Evolutionary conservation across 140 eudicot species (phyloP), one percentile per base, ranked within the genome.

Genomic region (Oenanthe javanica): DNA sequence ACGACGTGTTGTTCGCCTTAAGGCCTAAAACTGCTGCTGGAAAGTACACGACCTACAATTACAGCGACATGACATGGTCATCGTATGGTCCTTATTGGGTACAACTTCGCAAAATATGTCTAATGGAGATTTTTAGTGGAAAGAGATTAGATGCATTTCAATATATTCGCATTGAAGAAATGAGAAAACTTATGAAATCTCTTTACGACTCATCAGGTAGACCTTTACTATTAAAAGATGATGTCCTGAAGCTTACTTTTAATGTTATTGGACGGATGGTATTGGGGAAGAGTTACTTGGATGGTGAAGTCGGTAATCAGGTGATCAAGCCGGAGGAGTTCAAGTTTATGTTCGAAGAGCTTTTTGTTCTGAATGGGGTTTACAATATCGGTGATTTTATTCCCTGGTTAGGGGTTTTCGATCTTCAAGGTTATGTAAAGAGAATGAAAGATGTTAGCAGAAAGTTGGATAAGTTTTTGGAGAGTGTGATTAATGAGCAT

Each of bases 21-120:
- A 84, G 98, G 46, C 98, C 97, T 4, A 87, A 90, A 86, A 90
- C 96, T 0, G 93, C 98, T 0, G 97, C 98, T 42, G 97, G 96
- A 0, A 94, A 92, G 21, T 81, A 87, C 89, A 94, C 97, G 1
- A 94, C 96, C 13, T 92, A 92, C 46, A 92, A 94, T 25, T 92
- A 90, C 80, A 88, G 96, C 81, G 77, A 77, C 85, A 64, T 72
- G 87, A 42, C 59, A 61, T 85, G 71, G 80, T 42, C 84, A 81
- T 2, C 92, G 0, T 92, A 94, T 79, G 98, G 98, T 1, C 77
- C 97, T 15, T 94, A 94, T 73, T 94, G 98, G 98, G 81, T 94
- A 0, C 98, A 92, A 80, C 97, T 96, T 9, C 87, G 98, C 8
- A 90, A 81, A 50, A 92, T 94, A 90, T 94, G 97, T 66, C 23